Conservation (phyloP, 2,329 filamentous ascomycete species). For the Trichoderma endophyticum region DNA sequence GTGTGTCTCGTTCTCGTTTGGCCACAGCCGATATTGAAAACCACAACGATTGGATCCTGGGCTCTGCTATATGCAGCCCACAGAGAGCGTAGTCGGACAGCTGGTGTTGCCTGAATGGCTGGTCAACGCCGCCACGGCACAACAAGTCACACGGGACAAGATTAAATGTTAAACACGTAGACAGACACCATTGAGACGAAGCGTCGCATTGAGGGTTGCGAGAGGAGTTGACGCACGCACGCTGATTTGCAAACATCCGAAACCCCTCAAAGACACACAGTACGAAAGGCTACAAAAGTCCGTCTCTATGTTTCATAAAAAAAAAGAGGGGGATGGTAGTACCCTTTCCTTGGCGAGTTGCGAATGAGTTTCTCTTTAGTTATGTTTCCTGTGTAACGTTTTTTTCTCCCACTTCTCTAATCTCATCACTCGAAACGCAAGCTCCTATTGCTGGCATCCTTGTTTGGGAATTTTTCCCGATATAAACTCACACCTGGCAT, state of each 20-base stretch:
- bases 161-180: neutral
- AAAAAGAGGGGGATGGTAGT: neutral
- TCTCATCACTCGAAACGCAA: neutral
- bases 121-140: neutral
- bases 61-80: neutral
- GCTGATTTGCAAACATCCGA: neutral
- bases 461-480: neutral
- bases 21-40: neutral
- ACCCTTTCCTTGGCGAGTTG: neutral
- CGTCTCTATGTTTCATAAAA: neutral
- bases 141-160: neutral
- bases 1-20: neutral
- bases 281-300: neutral
- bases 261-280: neutral
- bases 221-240: neutral
- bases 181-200: neutral
- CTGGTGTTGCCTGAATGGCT: constrained; percentile 16
- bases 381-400: neutral
- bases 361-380: neutral
- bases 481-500: neutral
- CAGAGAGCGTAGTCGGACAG: neutral
- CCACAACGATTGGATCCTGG: neutral
- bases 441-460: neutral
- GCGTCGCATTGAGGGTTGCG: neutral
- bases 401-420: neutral